phyloP scores from a whole-genome alignment of 768 basidiomycete genomes.

The Boletus fagicola region DNA sequence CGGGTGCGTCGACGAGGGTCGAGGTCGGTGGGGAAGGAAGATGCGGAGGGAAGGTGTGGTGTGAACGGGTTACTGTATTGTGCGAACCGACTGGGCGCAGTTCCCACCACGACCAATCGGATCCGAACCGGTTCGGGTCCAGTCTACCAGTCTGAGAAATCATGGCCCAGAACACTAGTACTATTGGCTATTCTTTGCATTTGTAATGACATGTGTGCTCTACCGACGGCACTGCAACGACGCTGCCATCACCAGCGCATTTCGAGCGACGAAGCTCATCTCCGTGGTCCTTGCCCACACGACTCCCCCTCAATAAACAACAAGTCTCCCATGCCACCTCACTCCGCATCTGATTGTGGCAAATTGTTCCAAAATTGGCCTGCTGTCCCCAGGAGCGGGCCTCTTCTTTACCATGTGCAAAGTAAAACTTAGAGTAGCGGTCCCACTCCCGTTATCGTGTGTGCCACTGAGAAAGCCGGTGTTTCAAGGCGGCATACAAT shows the following conservation, averaged over 20 bases:
- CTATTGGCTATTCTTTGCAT: not conserved
- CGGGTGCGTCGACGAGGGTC: slow-evolving; percentile 1
- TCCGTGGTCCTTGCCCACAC: slow-evolving; percentile 7
- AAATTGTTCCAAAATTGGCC: slow-evolving; percentile 8
- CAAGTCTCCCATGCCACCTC: slow-evolving; percentile 11
- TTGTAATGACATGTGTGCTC: not conserved
- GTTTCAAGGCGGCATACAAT: slow-evolving; percentile 43
- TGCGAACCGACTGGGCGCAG: slow-evolving; percentile 18
- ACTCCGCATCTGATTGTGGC: slow-evolving; percentile 7
- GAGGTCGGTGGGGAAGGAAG: slow-evolving; percentile 5
- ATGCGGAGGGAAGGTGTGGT: slow-evolving; percentile 7
- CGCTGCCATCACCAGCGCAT: not conserved
- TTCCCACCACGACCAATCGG: slow-evolving; percentile 28
- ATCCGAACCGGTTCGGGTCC: slow-evolving; percentile 25
- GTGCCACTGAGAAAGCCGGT: slow-evolving; percentile 34
- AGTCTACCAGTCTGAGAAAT: no score
- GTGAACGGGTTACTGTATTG: slow-evolving; percentile 10
- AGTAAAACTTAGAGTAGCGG: not conserved
- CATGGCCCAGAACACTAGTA: no score
- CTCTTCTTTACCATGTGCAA: not conserved
- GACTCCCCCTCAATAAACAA: not conserved
- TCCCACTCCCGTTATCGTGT: not conserved
- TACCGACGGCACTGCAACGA: no score
- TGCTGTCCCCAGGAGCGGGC: not conserved
- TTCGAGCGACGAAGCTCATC: slow-evolving; percentile 6